These are phyloP conservation scores for Trichocomaceae sp. DNA, from an alignment of 2,329 filamentous ascomycete genomes.

Conservation along the genomic window DNA sequence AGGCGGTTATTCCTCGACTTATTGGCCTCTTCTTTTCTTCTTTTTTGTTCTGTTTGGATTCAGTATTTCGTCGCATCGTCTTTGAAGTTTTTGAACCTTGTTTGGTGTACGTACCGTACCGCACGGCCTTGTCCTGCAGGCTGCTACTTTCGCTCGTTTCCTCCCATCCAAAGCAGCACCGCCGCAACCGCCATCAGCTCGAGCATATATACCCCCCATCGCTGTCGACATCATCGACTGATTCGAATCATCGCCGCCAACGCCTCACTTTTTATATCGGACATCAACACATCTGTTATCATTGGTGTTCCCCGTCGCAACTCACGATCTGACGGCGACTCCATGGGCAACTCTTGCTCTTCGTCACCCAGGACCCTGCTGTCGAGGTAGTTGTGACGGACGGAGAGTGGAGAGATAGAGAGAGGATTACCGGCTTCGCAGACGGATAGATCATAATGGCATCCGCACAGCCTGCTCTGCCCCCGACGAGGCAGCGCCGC, in stretches of 20 bases:
- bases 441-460: slow-evolving; percentile 33
- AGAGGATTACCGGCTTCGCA: slow-evolving; percentile 2
- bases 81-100: too few relatives aligned
- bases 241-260: not conserved
- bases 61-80: not conserved
- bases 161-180: not conserved
- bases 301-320: not conserved
- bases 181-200: not conserved
- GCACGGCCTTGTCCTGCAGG: not conserved
- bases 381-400: slow-evolving; percentile 34
- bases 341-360: slow-evolving; percentile 29
- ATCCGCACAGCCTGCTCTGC: slow-evolving; percentile 28
- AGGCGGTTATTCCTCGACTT: too few relatives aligned
- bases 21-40: not conserved
- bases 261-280: not conserved
- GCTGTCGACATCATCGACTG: not conserved
- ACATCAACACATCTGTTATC: not conserved
- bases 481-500: slow-evolving; percentile 32
- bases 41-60: not conserved
- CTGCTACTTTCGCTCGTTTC: not conserved
- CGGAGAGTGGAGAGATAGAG: slow-evolving; percentile 16
- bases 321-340: not conserved
- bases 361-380: slow-evolving; percentile 21
- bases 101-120: not conserved
- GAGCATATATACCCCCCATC: not conserved